Evolutionary conservation across 108 stramenopile genomes (phyloP).

Genomic region (Cafeteria roenbergensis): DNA sequence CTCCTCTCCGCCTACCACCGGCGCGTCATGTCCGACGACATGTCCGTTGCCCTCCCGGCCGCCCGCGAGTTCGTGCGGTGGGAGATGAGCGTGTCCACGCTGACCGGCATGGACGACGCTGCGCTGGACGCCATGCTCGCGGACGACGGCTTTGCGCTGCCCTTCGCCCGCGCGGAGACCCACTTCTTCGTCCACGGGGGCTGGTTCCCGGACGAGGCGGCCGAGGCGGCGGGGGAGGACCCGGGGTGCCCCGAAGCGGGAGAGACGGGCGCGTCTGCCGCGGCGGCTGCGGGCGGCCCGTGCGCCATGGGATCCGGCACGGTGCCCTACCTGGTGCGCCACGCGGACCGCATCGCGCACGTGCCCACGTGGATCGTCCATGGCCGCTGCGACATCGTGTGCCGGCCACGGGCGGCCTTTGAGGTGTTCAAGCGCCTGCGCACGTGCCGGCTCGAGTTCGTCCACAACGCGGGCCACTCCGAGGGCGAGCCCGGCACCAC

Average conservation of each 20-base stretch:
- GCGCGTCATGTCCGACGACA: constrained; percentile 35
- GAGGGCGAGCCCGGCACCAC: constrained; percentile 4
- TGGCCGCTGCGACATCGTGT: constrained; percentile 31
- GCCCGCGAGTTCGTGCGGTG: constrained; percentile 25
- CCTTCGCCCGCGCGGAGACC: constrained; percentile 33
- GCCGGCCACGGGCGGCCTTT: constrained; percentile 18
- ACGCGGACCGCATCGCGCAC: constrained; percentile 20
- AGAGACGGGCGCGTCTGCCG: constrained; percentile 22
- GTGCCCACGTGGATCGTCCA: constrained; percentile 29
- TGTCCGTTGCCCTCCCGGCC: constrained; percentile 10
- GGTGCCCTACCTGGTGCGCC: not conserved
- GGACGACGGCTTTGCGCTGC: not conserved
- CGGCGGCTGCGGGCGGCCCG: not conserved
- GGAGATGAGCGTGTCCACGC: constrained; percentile 19
- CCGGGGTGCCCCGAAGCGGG: not conserved
- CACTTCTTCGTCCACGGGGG: constrained; percentile 32
- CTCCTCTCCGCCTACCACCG: constrained; percentile 47
- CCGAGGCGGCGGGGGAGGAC: not conserved
- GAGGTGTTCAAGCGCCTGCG: constrained; percentile 21
- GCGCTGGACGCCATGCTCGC: not conserved
- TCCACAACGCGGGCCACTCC: constrained; percentile 13
- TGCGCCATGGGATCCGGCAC: not conserved
- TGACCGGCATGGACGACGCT: not conserved
- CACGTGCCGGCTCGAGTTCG: not conserved
- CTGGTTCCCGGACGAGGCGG: constrained; percentile 15